These are phyloP conservation scores for Epichloe baconii DNA, from an alignment of 2,329 filamentous ascomycete species.

Conservation along the genomic window DNA sequence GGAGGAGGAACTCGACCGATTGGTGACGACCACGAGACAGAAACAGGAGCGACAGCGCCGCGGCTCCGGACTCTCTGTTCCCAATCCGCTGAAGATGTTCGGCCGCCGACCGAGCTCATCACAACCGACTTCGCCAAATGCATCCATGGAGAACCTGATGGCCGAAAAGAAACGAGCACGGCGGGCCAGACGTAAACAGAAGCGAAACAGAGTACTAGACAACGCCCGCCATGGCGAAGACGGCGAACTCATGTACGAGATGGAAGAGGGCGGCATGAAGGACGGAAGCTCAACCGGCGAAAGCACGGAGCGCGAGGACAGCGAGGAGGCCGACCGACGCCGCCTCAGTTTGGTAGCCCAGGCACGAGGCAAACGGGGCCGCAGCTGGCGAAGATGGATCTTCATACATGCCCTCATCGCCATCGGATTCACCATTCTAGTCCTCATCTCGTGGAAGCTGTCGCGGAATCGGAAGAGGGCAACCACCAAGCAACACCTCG, in stretches of 20 bases:
- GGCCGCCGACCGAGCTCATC: constrained; percentile 24
- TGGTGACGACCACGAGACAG: constrained; percentile 40
- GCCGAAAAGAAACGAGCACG: constrained; percentile 36
- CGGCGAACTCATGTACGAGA: constrained; percentile 72
- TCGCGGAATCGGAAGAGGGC: constrained; percentile 31
- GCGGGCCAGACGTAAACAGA: constrained; percentile 36
- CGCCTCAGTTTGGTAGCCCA: constrained; percentile 35
- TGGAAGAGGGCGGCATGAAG: constrained; percentile 68
- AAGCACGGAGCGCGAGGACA: constrained; percentile 47
- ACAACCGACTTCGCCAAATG: constrained; percentile 22
- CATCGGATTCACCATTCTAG: constrained; percentile 41
- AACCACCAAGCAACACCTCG: constrained; percentile 19
- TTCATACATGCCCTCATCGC: constrained; percentile 39
- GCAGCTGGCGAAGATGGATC: constrained; percentile 40
- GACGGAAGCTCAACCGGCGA: constrained; percentile 52
- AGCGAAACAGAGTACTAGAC: constrained; percentile 38
- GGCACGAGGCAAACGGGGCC: constrained; percentile 34
- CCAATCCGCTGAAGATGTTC: constrained; percentile 36
- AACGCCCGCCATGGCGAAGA: constrained; percentile 51
- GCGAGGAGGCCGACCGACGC: constrained; percentile 44
- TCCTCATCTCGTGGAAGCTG: constrained; percentile 45
- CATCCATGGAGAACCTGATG: constrained; percentile 35
- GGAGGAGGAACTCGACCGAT: constrained; percentile 56
- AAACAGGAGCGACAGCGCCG: constrained; percentile 37
- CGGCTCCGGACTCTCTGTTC: constrained; percentile 35